Evolutionary conservation across 495 filamentous ascomycete genomes (phyloP).

Genomic region (Hamigera avellanea): DNA sequence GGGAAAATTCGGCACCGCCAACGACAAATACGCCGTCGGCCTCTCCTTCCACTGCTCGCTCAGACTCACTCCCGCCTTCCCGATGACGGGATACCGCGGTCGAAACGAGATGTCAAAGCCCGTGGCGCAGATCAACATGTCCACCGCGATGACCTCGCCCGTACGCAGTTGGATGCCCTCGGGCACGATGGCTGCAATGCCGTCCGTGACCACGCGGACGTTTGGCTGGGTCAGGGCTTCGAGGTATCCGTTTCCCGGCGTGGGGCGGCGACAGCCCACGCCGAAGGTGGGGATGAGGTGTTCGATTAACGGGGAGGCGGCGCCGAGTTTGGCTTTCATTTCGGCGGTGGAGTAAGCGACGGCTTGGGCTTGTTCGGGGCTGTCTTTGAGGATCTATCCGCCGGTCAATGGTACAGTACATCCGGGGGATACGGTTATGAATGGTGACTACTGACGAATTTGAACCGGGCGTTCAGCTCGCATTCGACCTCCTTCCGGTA

Average conservation of each 20-base stretch:
- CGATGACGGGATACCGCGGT: constrained; percentile 24
- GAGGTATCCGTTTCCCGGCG: constrained; percentile 26
- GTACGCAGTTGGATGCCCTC: constrained; percentile 29
- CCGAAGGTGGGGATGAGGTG: constrained; percentile 28
- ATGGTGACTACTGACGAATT: constrained; percentile 17
- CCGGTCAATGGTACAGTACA: background rate
- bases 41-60: background rate
- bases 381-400: background rate
- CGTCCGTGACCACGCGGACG: constrained; percentile 29
- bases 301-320: constrained; percentile 16
- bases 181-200: constrained; percentile 36
- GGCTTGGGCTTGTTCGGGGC: constrained; percentile 1
- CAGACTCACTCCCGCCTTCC: constrained; percentile 6
- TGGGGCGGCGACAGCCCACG: constrained; percentile 32
- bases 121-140: constrained; percentile 21
- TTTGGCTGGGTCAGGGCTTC: constrained; percentile 30
- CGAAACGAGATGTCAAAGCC: constrained; percentile 22
- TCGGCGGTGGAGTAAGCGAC: constrained; percentile 16
- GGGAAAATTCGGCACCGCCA: constrained; percentile 30
- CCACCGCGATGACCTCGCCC: background rate
- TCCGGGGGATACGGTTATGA: constrained; percentile 7
- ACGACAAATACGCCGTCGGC: constrained; percentile 25
- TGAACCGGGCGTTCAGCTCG: constrained; percentile 23
- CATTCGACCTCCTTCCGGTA: constrained; percentile 31
- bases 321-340: constrained; percentile 26